These are phyloP conservation scores for Staphylotrichum longicolle DNA, from an alignment of 495 filamentous ascomycete genomes.

Conservation along the genomic window DNA sequence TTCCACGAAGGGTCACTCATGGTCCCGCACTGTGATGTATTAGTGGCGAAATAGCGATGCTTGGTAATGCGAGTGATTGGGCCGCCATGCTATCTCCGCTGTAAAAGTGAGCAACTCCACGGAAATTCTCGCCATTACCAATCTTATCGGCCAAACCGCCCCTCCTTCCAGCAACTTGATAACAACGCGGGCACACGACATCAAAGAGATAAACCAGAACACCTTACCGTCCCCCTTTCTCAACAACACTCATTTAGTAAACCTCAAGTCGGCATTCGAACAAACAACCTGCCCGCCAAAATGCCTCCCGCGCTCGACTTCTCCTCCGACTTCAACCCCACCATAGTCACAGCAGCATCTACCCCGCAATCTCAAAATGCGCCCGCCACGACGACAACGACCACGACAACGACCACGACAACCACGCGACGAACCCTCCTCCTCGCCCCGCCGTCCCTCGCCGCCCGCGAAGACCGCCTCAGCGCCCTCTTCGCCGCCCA, in stretches of 20 bases:
- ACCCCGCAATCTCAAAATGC: slow-evolving; percentile 22
- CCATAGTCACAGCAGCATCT: background rate
- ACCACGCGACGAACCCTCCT: slow-evolving; percentile 47
- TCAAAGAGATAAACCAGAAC: background rate
- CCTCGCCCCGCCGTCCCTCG: slow-evolving; percentile 54
- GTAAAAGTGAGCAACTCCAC: slow-evolving; percentile 22
- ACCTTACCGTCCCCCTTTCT: background rate
- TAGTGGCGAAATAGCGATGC: slow-evolving; percentile 21
- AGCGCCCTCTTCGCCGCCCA: slow-evolving; percentile 51
- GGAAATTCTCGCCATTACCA: slow-evolving; percentile 19
- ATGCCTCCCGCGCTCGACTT: background rate
- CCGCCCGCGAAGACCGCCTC: slow-evolving; percentile 48
- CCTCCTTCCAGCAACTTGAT: slow-evolving; percentile 2
- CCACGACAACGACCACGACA: slow-evolving; percentile 14
- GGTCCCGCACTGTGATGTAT: slow-evolving; percentile 3
- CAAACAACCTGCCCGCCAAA: background rate
- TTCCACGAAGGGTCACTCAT: too few relatives aligned
- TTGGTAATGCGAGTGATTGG: slow-evolving; percentile 28
- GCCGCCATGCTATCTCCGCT: slow-evolving; percentile 15
- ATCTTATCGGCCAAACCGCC: slow-evolving; percentile 4
- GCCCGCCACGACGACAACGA: slow-evolving; percentile 19
- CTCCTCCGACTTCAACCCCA: background rate
- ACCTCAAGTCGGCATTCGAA: background rate
- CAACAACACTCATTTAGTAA: background rate
- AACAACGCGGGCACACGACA: background rate